Evolutionary conservation across 129 eudicot species (phyloP).

Genomic region (Calendula officinalis): DNA sequence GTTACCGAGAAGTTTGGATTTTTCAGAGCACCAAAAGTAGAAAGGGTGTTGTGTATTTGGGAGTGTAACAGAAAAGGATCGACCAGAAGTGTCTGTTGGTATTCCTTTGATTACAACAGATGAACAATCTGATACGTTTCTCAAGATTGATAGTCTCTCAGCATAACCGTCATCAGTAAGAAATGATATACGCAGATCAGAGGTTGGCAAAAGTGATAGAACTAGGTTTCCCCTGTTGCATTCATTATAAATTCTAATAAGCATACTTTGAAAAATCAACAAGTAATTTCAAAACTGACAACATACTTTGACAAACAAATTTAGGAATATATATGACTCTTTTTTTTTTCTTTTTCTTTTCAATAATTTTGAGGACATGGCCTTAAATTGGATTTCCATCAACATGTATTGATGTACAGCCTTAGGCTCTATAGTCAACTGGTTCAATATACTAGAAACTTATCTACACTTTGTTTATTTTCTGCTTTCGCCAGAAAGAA

Average conservation of each 20-base stretch:
- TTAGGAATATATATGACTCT: too few relatives aligned
- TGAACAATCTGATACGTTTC: constrained; percentile 38
- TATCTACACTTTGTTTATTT: too few relatives aligned
- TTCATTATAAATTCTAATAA: constrained; percentile 1
- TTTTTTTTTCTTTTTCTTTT: too few relatives aligned
- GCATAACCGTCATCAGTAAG: constrained; percentile 67
- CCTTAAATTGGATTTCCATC: too few relatives aligned
- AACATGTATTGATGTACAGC: too few relatives aligned
- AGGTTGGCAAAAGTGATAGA: constrained; percentile 76
- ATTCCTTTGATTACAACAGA: constrained; percentile 60
- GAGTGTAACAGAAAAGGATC: constrained; percentile 58
- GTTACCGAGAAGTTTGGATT: constrained; percentile 71
- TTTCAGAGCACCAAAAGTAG: constrained; percentile 93
- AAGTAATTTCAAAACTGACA: too few relatives aligned
- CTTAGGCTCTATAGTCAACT: too few relatives aligned
- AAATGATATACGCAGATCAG: constrained; percentile 70
- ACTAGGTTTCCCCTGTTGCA: constrained; percentile 76
- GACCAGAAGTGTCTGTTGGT: constrained; percentile 70
- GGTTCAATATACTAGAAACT: too few relatives aligned
- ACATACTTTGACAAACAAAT: too few relatives aligned
- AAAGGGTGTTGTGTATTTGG: constrained; percentile 27
- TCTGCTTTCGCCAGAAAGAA: too few relatives aligned
- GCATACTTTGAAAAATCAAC: background rate
- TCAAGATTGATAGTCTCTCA: constrained; percentile 67
- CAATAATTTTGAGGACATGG: too few relatives aligned